Evolutionary conservation across 2,329 filamentous ascomycete species (phyloP).

Genomic region (Mycosphaerella sp.): DNA sequence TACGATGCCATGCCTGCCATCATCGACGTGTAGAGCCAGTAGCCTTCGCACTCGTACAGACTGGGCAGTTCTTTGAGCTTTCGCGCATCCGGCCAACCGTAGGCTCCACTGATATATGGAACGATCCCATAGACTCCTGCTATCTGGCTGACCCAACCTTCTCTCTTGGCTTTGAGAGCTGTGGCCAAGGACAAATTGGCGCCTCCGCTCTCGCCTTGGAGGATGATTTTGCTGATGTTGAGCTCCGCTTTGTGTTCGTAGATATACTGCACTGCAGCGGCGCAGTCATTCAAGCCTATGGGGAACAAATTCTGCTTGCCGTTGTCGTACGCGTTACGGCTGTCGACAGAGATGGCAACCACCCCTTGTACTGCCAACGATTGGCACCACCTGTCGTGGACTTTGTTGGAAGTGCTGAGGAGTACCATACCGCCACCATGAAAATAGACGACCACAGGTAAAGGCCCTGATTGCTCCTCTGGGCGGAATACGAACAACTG

Average conservation of each 20-base stretch:
- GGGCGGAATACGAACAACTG: conserved; percentile 21
- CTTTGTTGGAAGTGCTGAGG: conserved; percentile 18
- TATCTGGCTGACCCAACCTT: conserved; percentile 28
- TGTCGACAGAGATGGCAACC: conserved; percentile 29
- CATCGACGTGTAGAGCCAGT: conserved; percentile 18
- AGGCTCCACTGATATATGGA: conserved; percentile 25
- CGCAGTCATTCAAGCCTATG: conserved; percentile 30
- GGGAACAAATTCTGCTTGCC: conserved; percentile 28
- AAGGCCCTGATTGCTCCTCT: conserved; percentile 6
- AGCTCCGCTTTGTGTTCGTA: conserved; percentile 21
- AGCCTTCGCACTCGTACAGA: conserved; percentile 28
- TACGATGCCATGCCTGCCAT: conserved; percentile 22
- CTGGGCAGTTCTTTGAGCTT: conserved; percentile 27
- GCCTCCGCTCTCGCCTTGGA: conserved; percentile 32
- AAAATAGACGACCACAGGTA: conserved; percentile 28
- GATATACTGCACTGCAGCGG: conserved; percentile 25
- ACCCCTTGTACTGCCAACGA: conserved; percentile 25
- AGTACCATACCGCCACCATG: conserved; percentile 32
- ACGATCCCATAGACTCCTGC: conserved; percentile 27
- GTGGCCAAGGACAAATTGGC: conserved; percentile 29
- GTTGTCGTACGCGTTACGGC: conserved; percentile 29
- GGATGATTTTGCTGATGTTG: conserved; percentile 26
- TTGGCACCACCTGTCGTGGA: conserved; percentile 27
- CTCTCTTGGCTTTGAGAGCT: conserved; percentile 27
- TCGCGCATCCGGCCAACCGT: conserved; percentile 17